Evolutionary conservation across 225 moss, liverwort and hornwort species (phyloP), one percentile per base, ranked within the genome.

Genomic region (Sphagnum tenellum): DNA sequence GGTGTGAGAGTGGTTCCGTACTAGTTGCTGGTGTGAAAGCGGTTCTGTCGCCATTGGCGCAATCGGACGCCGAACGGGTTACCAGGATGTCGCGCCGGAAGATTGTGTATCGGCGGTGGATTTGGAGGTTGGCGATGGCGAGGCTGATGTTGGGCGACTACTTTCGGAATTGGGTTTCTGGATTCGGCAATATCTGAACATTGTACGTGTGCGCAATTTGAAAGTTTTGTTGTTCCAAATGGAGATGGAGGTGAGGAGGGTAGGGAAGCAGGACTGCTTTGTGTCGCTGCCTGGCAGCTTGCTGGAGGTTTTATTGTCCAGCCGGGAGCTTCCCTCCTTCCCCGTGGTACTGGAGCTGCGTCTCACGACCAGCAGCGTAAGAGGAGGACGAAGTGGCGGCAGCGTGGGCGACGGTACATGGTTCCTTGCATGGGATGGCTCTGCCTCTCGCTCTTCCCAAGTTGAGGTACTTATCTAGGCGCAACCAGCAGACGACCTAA

Each of bases 401-500:
- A 66, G 11, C 66, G 64, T 48, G 8, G 80, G 59, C 65, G 64
- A 61, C 45, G 77, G 67, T 51, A 71, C 87, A 11, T 86, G 83
- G 79, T 90, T 87, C 74, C 78, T 98, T 53, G 93, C 90, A 3
- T 98, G 98, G 98, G 89, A 93, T 81, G 98, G 98, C 46, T 93
- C 98, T 57, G 75, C 83, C 49, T 90, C 98, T 5, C 75, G 73
- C 9, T 90, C 98, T 50, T 67, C 87, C 54, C 73, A 84, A 51
- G 67, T 98, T 61, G 93, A 98, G 89, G 94, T 89, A 72, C 45
- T 29, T 46, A 14, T 56, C 61, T 52, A 0, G 55, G 14, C 46
- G 46, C 62, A 9, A 14, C 67, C 12, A n/a, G 29, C 29, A 29
- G 29, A 29, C 29, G 29, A 29, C 29, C 29, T 29, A 29, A 29